A percentile compares a stretch with the other conserved stretches of the same genome.
Conservation (phyloP, 75 land plant species). For the Pinus albicaulis region DNA sequence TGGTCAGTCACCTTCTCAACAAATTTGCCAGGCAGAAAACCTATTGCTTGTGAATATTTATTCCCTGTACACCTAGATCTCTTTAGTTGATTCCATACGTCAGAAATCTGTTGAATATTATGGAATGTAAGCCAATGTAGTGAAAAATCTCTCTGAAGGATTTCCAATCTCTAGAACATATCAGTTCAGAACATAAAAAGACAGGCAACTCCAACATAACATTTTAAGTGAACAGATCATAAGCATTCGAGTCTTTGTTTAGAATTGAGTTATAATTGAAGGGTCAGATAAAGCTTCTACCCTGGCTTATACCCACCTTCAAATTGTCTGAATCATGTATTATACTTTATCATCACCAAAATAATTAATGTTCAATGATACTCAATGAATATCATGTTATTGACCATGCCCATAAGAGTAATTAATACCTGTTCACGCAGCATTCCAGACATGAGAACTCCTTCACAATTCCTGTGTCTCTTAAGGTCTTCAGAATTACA, state of each 20-base stretch:
- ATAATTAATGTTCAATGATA: not conserved
- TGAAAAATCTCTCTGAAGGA: not conserved
- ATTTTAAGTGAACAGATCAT: not conserved
- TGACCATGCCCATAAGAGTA: not conserved
- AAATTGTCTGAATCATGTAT: not conserved
- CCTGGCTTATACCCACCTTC: too few species aligned
- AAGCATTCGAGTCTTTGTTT: not conserved
- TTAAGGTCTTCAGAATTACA: not conserved
- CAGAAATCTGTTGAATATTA: not conserved
- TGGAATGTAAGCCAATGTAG: not conserved
- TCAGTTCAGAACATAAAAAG: not conserved
- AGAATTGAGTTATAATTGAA: too few species aligned
- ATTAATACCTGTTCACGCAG: constrained; percentile 1
- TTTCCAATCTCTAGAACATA: not conserved
- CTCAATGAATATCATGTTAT: not conserved
- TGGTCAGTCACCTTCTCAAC: constrained; percentile 1
- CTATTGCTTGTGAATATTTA: not conserved
- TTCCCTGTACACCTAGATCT: not conserved
- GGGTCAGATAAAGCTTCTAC: too few species aligned
- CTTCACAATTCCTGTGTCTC: not conserved
- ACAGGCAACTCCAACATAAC: not conserved
- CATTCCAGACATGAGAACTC: not conserved
- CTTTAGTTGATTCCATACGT: constrained; percentile 1
- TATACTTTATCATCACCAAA: not conserved
- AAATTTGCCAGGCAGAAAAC: constrained; percentile 5